These are phyloP conservation scores for Fraxinus latifolia DNA, from an alignment of 305 asterid species.

Conservation along the genomic window DNA sequence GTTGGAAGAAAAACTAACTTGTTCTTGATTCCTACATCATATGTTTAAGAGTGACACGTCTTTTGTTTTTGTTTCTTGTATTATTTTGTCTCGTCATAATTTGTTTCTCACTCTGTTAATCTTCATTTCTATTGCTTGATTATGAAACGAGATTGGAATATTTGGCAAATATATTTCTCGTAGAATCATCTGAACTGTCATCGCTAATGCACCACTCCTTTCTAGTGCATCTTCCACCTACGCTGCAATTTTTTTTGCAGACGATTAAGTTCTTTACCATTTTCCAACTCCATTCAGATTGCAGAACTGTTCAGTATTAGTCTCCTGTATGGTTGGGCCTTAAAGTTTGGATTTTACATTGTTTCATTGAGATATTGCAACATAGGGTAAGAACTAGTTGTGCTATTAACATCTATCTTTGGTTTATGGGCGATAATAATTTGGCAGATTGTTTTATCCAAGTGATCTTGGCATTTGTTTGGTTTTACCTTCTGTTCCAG, in stretches of 20 bases:
- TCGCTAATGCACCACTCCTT: background rate
- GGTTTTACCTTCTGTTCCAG: too few species aligned
- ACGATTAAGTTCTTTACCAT: background rate
- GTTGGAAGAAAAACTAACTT: slow-evolving; percentile 13
- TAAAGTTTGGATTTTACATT: too few species aligned
- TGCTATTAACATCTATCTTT: too few species aligned
- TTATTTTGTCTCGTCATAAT: background rate
- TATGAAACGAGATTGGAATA: background rate
- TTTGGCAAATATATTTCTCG: background rate
- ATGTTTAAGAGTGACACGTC: background rate
- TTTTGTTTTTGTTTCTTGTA: background rate
- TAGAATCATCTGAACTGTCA: background rate
- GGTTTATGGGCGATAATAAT: too few species aligned
- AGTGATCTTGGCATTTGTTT: too few species aligned
- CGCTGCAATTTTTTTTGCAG: background rate
- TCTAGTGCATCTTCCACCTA: background rate
- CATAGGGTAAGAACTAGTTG: too few species aligned
- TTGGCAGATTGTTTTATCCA: too few species aligned
- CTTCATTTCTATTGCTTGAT: background rate
- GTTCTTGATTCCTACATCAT: slow-evolving; percentile 2
- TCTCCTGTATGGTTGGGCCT: background rate
- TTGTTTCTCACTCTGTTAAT: background rate
- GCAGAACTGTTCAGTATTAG: background rate
- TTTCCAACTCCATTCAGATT: background rate
- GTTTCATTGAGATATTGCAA: too few species aligned